Base-by-base conservation (phyloP, 352 stramenopile species). In the Pythium sukuiense region DNA sequence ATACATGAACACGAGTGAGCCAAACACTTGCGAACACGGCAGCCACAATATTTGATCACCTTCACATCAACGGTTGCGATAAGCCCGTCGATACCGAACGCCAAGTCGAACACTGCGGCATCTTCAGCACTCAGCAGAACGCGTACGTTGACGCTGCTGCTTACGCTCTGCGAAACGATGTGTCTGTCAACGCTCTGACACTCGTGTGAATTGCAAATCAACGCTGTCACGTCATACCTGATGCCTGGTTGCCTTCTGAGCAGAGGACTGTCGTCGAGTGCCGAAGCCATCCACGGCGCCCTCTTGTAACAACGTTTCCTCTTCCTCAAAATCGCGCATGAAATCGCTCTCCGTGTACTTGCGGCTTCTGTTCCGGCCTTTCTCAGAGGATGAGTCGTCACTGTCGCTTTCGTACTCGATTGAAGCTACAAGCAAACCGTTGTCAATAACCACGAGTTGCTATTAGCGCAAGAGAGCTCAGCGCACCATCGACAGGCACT, bases 311-410 rank as follows among this genome's bases (percentile, higher is more conserved):
- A 81, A 41, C 20, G 67, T 67, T 30, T 91, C 77, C 65, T 93
- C 79, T 54, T 90, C 85, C 57, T 89, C 81, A 62, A 93, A 89
- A 50, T 93, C 84, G 45, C 81, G 80, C 80, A 90, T 89, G 33
- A 91, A 92, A 57, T 91, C 83, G 64, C 76, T 91, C 57, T 80
- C 71, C 14, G 83, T 87, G 73, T 93, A 90, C 61, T 90, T 88
- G 11, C 79, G 76, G 74, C 74, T 86, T 39, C 76, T 72, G 20
- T 74, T 76, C 27, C 77, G 61, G 18, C 63, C 63, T 9, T 67
- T 79, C 49, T 71, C 68, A n/a, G 69, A 65, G 2, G 52, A 70
- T 16, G 76, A 83, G 6, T 86, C 75, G 43, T 52, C 45, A 29
- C 77, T 89, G 46, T 86, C 72, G 56, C 82, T 78, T 4, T 81